phyloP scores from a whole-genome alignment of 768 basidiomycete genomes.

The Psilocybe cubensis region DNA sequence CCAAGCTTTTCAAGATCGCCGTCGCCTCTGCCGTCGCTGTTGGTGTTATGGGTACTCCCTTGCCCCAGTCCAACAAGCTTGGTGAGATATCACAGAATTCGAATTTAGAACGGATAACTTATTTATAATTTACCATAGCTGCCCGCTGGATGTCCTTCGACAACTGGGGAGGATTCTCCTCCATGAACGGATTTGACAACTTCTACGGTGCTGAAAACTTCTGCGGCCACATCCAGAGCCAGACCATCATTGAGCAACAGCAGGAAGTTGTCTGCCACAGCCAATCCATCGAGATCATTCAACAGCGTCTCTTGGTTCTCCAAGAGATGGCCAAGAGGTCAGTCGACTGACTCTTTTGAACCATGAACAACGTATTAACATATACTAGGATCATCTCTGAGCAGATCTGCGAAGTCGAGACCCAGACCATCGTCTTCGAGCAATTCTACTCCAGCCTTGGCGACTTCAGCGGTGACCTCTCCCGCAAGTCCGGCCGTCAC shows the following conservation, averaged over 20 bases:
- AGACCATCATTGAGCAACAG: slow-evolving; percentile 33
- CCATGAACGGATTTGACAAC: slow-evolving; percentile 43
- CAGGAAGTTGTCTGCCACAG: slow-evolving; percentile 43
- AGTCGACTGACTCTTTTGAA: not conserved
- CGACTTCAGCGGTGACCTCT: slow-evolving; percentile 42
- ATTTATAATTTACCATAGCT: not conserved
- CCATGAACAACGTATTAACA: not conserved
- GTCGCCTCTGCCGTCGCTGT: slow-evolving; percentile 33
- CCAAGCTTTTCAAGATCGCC: slow-evolving; percentile 33
- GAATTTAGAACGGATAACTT: not conserved
- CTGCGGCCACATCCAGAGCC: slow-evolving; percentile 31
- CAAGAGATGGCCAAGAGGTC: slow-evolving; percentile 51
- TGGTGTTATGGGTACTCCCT: slow-evolving; percentile 28
- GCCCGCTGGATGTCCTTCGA: slow-evolving; percentile 28
- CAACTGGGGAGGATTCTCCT: slow-evolving; percentile 42
- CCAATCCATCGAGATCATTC: slow-evolving; percentile 42
- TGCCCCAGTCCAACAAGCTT: slow-evolving; percentile 16
- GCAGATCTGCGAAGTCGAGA: slow-evolving; percentile 52
- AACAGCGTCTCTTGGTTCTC: slow-evolving; percentile 48
- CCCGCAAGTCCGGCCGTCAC: slow-evolving; percentile 35
- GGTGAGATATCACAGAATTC: not conserved
- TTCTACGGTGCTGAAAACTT: slow-evolving; percentile 51
- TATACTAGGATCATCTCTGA: slow-evolving; percentile 44
- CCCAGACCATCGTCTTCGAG: slow-evolving; percentile 47
- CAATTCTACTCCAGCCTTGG: slow-evolving; percentile 40